These are phyloP conservation scores for Turnera subulata DNA, from an alignment of 345 rosid species.

Conservation along the genomic window DNA sequence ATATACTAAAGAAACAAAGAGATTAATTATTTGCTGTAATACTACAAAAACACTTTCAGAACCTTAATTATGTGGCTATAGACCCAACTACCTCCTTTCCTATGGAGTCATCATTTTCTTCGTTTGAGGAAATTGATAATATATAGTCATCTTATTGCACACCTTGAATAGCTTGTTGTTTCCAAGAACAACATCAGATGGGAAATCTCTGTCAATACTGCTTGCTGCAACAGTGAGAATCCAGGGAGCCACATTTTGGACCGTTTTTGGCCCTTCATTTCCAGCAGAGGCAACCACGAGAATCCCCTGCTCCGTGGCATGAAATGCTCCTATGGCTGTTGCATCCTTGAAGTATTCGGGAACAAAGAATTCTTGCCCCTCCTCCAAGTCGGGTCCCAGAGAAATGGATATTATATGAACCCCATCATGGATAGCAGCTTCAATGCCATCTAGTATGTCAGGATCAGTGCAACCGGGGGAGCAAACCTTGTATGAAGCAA, in stretches of 20 bases:
- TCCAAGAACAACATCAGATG: conserved; percentile 62
- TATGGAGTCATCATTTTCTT: no score
- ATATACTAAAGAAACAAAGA: background rate
- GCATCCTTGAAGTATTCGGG: conserved; percentile 42
- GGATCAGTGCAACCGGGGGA: no score
- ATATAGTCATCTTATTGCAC: background rate
- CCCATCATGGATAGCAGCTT: conserved; percentile 71
- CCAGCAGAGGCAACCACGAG: conserved; percentile 79
- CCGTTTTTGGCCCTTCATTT: conserved; percentile 69
- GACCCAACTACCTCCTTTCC: no score
- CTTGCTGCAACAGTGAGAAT: conserved; percentile 78
- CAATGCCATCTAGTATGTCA: conserved; percentile 57
- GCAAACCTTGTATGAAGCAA: background rate
- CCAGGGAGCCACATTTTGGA: conserved; percentile 79
- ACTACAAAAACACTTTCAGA: no score
- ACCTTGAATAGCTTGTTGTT: conserved; percentile 62
- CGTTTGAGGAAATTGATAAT: no score
- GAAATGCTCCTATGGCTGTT: conserved; percentile 79
- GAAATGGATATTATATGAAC: conserved; percentile 71
- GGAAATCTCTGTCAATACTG: conserved; percentile 75
- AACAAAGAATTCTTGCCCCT: conserved; percentile 10
- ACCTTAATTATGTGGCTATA: background rate
- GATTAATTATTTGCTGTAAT: background rate
- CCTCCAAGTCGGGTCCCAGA: conserved; percentile 32
- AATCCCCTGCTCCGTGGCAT: conserved; percentile 67